Evolutionary conservation across 2,329 filamentous ascomycete genomes (phyloP).

Genomic region (Fragosphaeria purpurea): DNA sequence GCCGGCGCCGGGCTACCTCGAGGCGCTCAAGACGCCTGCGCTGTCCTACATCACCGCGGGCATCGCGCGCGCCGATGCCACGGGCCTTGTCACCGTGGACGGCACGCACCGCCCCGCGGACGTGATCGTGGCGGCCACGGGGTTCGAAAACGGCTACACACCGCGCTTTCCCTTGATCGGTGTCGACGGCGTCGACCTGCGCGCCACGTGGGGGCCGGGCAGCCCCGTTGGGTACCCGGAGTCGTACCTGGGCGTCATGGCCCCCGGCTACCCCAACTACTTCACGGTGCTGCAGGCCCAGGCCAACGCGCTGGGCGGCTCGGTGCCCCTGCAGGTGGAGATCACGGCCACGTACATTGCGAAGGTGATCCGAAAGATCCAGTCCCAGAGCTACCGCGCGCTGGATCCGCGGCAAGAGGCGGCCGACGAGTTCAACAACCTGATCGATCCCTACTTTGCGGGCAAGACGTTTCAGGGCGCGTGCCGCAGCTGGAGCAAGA

Average conservation of each 20-base stretch:
- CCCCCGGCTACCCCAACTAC: constrained; percentile 2
- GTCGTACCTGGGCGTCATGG: constrained; percentile 2
- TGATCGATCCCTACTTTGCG: constrained; percentile 7
- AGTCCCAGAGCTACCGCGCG: constrained; percentile 11
- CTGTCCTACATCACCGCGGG: constrained; percentile 20
- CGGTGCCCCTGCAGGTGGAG: constrained; percentile 14
- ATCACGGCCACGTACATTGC: constrained; percentile 11
- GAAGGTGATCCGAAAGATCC: constrained; percentile 13
- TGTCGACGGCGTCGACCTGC: constrained; percentile 6
- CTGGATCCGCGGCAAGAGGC: constrained; percentile 10
- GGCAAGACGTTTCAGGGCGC: constrained; percentile 5
- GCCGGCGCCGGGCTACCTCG: constrained; percentile 18
- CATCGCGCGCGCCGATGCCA: constrained; percentile 21
- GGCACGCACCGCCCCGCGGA: constrained; percentile 20
- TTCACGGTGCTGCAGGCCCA: constrained; percentile 12
- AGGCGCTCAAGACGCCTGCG: constrained; percentile 17
- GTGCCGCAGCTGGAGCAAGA: constrained; percentile 13
- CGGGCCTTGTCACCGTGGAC: constrained; percentile 18
- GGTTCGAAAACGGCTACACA: constrained; percentile 17
- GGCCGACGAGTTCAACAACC: constrained; percentile 13
- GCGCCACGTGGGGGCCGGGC: constrained; percentile 11
- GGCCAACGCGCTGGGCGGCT: constrained; percentile 11
- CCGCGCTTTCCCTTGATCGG: constrained; percentile 11
- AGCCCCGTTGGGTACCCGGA: constrained; percentile 6
- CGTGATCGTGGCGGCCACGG: constrained; percentile 21